Base-by-base conservation (phyloP, 805 yeast genomes). In the Ogataea naganishii region DNA sequence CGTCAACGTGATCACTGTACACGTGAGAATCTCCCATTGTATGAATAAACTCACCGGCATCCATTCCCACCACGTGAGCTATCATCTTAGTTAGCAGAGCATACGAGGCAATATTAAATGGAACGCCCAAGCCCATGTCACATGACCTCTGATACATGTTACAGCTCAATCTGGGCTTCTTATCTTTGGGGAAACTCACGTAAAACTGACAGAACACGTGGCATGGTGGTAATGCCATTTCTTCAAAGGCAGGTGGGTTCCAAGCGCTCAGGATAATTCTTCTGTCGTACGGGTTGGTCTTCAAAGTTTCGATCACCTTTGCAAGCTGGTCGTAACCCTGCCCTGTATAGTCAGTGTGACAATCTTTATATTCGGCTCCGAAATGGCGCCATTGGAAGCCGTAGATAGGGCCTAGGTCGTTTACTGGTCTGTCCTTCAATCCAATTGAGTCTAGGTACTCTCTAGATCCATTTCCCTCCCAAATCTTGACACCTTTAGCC, bases 341-440 rank as follows among this genome's bases (percentile, higher is more conserved):
- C 4, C 86, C 89, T 0, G 80, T 51, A 49, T 92, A 92, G 49
- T 92, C 94, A 3, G 88, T 68, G 36, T 89, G 86, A 49, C 95
- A 84, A 32, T 85, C 86, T 19, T 49, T 64, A 53, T 92, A 92
- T 41, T 82, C 75, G 5, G 99, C 98, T 25, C 98, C 98, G 55
- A 92, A 92, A 57, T 92, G 98, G 47, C 99, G 75, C 99, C 99
- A 92, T 57, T 92, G 99, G 60, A 92, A 92, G 0, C 99, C 99
- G 53, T 92, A 92, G 3, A 92, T 96, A 2, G 99, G 98, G 1
- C 99, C 99, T 43, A 92, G 57, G 58, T 92, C 99, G 32, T 97
- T 97, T 45, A 75, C 96, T 35, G 86, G 65, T 50, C 95, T 75
- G 35, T 81, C 65, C 0, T 68, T 67, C 26, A 92, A 67, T 1